Evolutionary conservation across 2,329 filamentous ascomycete species (phyloP).

Genomic region (Ceratocystiopsis brevicomis): DNA sequence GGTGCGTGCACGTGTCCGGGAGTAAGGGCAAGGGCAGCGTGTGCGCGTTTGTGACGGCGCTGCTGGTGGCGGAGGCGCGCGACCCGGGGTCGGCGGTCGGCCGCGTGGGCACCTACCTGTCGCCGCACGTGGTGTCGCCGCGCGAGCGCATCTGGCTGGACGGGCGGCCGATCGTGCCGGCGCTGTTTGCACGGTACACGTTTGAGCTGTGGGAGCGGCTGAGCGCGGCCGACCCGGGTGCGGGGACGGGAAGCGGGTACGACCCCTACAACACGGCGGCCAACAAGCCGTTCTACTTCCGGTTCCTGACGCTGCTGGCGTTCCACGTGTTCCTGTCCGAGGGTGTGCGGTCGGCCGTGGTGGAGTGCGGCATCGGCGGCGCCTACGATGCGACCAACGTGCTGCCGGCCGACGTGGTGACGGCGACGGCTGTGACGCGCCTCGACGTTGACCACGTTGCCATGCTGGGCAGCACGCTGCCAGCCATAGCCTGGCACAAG

Average conservation of each 20-base stretch:
- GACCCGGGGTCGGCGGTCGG: constrained; percentile 9
- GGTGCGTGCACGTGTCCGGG: constrained; percentile 65
- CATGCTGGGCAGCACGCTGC: constrained; percentile 41
- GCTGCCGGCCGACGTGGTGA: constrained; percentile 22
- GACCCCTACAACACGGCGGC: constrained; percentile 30
- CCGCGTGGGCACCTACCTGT: constrained; percentile 60
- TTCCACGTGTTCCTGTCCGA: constrained; percentile 65
- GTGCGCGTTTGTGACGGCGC: constrained; percentile 63
- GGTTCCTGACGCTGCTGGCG: constrained; percentile 75
- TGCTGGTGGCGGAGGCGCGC: constrained; percentile 31
- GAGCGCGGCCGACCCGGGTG: constrained; percentile 17
- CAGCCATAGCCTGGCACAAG: constrained; percentile 57
- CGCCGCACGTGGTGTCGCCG: constrained; percentile 66
- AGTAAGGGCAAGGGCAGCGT: constrained; percentile 92
- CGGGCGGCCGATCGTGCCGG: constrained; percentile 47
- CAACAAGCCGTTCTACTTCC: constrained; percentile 79
- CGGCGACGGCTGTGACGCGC: constrained; percentile 22
- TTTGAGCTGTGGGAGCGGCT: constrained; percentile 64
- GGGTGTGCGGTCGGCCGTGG: constrained; percentile 57
- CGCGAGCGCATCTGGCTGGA: constrained; percentile 73
- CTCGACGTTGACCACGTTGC: constrained; percentile 51
- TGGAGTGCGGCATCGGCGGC: constrained; percentile 89
- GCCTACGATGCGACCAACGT: constrained; percentile 54
- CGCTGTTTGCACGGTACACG: constrained; percentile 56
- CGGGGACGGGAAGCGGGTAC: constrained; percentile 16